phyloP scores from a whole-genome alignment of 805 yeast genomes.

The Ogataea degrootiae region DNA sequence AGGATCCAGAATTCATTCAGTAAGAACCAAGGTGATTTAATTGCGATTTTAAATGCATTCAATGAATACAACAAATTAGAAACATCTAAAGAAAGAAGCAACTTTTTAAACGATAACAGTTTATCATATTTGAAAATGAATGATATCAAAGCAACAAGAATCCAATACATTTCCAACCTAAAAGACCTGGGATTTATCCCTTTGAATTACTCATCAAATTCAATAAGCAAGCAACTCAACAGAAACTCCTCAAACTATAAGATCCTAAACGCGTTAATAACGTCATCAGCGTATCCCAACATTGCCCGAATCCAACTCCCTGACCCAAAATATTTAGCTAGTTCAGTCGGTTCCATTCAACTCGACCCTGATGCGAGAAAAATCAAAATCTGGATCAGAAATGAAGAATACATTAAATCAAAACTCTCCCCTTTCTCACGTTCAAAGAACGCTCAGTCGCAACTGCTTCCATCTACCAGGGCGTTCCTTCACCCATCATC shows the following conservation, averaged over 20 bases:
- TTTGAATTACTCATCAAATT: conserved; percentile 34
- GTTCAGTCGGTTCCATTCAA: conserved; percentile 75
- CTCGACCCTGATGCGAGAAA: conserved; percentile 77
- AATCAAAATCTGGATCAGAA: conserved; percentile 69
- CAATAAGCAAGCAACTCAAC: conserved; percentile 34
- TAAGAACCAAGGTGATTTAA: conserved; percentile 66
- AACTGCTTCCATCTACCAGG: conserved; percentile 51
- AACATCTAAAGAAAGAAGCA: conserved; percentile 28
- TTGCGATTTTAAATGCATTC: conserved; percentile 60
- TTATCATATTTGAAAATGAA: conserved; percentile 61
- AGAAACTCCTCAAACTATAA: conserved; percentile 45
- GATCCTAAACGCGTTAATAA: conserved; percentile 60
- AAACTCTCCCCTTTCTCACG: conserved; percentile 2
- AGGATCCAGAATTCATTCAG: conserved; percentile 35
- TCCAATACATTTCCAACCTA: conserved; percentile 65
- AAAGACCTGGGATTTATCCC: conserved; percentile 78
- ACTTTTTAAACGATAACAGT: conserved; percentile 51
- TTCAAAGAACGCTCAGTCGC: conserved; percentile 1
- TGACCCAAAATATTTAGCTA: conserved; percentile 66
- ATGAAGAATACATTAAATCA: conserved; percentile 43
- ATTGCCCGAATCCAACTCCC: conserved; percentile 79
- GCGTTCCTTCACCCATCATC: conserved; percentile 89
- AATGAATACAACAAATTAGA: conserved; percentile 41
- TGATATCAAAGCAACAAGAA: conserved; percentile 66
- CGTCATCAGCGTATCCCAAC: conserved; percentile 82